Evolutionary conservation across 2,329 filamentous ascomycete genomes (phyloP), one percentile per base, ranked within the genome.

Genomic region (Scytalidium sp.): DNA sequence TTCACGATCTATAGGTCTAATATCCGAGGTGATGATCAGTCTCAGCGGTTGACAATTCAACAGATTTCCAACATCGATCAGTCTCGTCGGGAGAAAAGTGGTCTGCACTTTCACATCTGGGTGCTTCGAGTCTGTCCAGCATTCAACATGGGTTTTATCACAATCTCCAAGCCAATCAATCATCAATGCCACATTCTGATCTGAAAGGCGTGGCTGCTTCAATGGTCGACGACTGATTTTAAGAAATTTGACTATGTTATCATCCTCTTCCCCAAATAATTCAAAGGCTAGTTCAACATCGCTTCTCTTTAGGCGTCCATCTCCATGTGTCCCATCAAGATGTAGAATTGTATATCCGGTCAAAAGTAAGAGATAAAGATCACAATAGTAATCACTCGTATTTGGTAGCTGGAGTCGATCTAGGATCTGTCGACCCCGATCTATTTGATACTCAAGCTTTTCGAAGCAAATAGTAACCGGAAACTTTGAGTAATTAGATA

Each of bases 281-380:
- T 53, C 51, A 45, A 53, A 53, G 13, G 41, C 29, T 2, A 53
- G 19, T 23, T 52, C 43, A 15, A 46, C 20, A 17, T 43, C 41
- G n/a, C 25, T 27, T 40, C 9, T 15, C 19, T 23, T 29, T 8
- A 13, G 25, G 8, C 13, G 25, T 13, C 7, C 13, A 29, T 13
- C 25, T 8, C 8, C 7, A 29, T 29, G 8, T 13, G 13, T 29
- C 25, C 13, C 13, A 29, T 29, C 25, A 29, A 13, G 13, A 29
- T 29, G 13, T 29, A 29, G 7, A 13, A 29, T 8, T 29, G 8
- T 29, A 29, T 29, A 29, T 29, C 25, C 25, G 13, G 25, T 29
- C 25, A 29, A 13, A 29, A 7, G 25, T 29, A 29, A 29, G 25
- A 29, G 25, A 29, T 29, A 29, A 8, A 29, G 25, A 29, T 29